Base-by-base conservation (phyloP, 2,329 filamentous ascomycete species). In the Nemania abortiva region DNA sequence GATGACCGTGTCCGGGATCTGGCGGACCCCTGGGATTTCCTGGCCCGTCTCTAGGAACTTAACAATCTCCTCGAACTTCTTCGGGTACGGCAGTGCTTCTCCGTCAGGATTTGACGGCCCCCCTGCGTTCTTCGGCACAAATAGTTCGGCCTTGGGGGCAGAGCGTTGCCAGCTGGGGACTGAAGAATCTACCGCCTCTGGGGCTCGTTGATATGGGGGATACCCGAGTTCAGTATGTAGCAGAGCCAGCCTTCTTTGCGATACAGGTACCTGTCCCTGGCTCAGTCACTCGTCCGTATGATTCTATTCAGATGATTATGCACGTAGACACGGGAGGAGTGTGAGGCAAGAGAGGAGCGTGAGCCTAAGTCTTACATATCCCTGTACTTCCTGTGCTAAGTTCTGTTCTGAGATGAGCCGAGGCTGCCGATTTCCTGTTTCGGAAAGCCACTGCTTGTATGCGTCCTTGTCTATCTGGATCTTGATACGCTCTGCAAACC, bases 61-160 rank as follows among this genome's bases (percentile, higher is more conserved):
- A 60, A 94, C 89, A 45, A 94, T 93, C 70, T 93, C 88, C 6
- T 90, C 88, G 76, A 95, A 94, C 1, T 89, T 90, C 15, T 88
- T 89, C 2, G 92, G 92, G 76, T 93, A 93, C 0, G 91, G 89
- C 59, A 65, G 2, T 20, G 66, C 61, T 31, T 84, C 82, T 68
- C 79, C 78, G 39, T 71, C 74, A 0, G 73, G 60, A 53, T 68
- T 68, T 18, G 70, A 69, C 9, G 74, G 37, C 0, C 49, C 56
- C 1, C 49, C 56, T 1, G 69, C 39, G n/a, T 68, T 69, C 65
- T 72, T 78, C 29, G 76, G 63, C 13, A 79, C 63, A 58, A 76
- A 79, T 18, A 79, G 74, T 52, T 77, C 75, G 24, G 77, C 74
- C 52, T 75, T 78, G 3, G 78, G 78, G 6, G 78, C 78, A 7